Conservation (phyloP, 2,329 filamentous ascomycete genomes). For the Calonectria leucothoes region DNA sequence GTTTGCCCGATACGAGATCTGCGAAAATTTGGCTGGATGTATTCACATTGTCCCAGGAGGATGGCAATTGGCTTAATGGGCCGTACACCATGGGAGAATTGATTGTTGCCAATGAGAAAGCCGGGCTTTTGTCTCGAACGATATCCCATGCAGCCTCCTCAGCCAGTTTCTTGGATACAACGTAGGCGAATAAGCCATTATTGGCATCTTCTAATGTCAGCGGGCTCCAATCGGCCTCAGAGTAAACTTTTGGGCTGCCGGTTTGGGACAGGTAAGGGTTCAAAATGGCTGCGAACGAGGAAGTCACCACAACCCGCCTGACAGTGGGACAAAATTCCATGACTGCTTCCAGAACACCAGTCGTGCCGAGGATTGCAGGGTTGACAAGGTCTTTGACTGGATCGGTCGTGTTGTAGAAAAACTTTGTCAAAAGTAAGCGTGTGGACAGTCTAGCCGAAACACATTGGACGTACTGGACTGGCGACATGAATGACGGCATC, state of each 20-base stretch:
- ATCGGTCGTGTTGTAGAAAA: not conserved
- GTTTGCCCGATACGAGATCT: constrained; percentile 44
- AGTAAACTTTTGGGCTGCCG: constrained; percentile 44
- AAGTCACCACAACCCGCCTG: constrained; percentile 57
- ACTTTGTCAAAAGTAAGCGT: not conserved
- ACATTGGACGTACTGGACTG: not conserved
- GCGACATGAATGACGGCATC: constrained; percentile 16
- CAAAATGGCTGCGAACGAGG: constrained; percentile 57
- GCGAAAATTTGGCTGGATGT: constrained; percentile 43
- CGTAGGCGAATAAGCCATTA: constrained; percentile 18
- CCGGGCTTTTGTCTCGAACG: constrained; percentile 38
- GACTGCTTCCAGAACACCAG: constrained; percentile 2
- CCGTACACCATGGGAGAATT: constrained; percentile 44
- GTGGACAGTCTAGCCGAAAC: too few species aligned
- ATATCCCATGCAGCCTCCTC: constrained; percentile 46
- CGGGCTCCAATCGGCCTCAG: constrained; percentile 57
- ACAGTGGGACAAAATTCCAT: constrained; percentile 37
- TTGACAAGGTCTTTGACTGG: constrained; percentile 10
- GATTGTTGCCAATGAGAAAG: constrained; percentile 38
- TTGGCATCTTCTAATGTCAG: constrained; percentile 48
- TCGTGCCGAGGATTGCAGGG: constrained; percentile 17
- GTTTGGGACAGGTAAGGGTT: constrained; percentile 44
- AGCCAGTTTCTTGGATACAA: constrained; percentile 36
- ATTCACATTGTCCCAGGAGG: constrained; percentile 32
- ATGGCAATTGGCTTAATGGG: constrained; percentile 28